A percentile compares a stretch with the other conserved stretches of the same genome.
Evolutionary conservation across 1,284 basidiomycete species (phyloP).

Genomic region (Cutaneotrichosporon curvatum): DNA sequence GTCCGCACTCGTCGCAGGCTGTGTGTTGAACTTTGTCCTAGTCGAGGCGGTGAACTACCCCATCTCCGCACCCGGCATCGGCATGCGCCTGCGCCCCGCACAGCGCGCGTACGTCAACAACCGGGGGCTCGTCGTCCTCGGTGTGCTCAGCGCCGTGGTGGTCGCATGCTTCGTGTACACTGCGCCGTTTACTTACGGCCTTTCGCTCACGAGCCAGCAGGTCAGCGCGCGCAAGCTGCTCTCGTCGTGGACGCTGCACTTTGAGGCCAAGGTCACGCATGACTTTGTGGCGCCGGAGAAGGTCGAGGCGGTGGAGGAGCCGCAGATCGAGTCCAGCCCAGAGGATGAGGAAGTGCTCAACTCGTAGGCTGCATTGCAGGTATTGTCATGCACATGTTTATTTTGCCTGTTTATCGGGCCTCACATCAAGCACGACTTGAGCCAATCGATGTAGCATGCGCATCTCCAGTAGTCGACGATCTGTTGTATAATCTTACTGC

Average conservation of each 20-base stretch:
- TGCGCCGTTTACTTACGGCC: conserved; percentile 82
- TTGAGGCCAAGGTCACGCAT: conserved; percentile 33
- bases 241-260: conserved; percentile 42
- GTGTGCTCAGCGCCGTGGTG: conserved; percentile 55
- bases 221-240: conserved; percentile 44
- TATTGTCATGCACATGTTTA: too few species aligned
- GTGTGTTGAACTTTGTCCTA: conserved; percentile 83
- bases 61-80: conserved; percentile 60
- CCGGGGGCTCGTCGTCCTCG: conserved; percentile 48
- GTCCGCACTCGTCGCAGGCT: conserved; percentile 82
- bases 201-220: conserved; percentile 77
- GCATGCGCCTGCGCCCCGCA: conserved; percentile 56
- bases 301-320: too few species aligned
- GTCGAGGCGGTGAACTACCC: conserved; percentile 92
- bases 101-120: conserved; percentile 65
- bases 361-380: too few species aligned
- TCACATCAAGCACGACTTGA: too few species aligned
- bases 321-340: not conserved
- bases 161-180: conserved; percentile 67
- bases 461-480: too few species aligned
- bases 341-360: not conserved
- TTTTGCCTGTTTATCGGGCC: too few species aligned
- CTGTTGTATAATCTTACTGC: too few species aligned
- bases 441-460: too few species aligned
- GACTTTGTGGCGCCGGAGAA: conserved; percentile 1